Evolutionary conservation across 805 yeast species (phyloP), one percentile per base, ranked within the genome.

Genomic region (Ogataea nakhonphanomensis): DNA sequence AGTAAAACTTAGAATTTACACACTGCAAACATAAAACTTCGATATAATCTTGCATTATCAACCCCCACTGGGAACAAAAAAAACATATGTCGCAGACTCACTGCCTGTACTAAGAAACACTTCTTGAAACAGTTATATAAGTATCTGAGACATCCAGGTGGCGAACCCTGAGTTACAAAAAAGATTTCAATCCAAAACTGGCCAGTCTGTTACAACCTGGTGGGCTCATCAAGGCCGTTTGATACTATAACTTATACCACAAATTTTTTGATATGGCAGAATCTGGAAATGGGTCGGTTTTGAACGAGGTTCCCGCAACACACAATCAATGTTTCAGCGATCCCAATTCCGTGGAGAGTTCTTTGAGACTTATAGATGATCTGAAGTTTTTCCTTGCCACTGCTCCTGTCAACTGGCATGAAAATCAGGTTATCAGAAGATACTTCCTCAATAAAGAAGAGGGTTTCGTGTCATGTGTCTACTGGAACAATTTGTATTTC

Each of bases 351-450:
- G 48, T 46, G n/a, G 73, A 70, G 41, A 85, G 79, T 54, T 71
- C 84, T 9, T 61, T 82, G 35, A 66, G 81, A 39, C 65, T 79
- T 33, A 79, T 84, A 17, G 89, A 84, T 48, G 93, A 85, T 55
- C 64, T 90, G 50, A 87, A 88, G 66, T 83, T 83, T 64, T 91
- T 91, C 55, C 66, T 91, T 33, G 86, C 88, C 2, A 87, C 96
- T 0, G 98, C 98, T 0, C 98, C 99, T 0, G 91, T 93, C 4
- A 84, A 83, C 55, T 91, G 97, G 95, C 88, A 81, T 57, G 84
- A 80, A 44, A 81, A 83, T 51, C 96, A 91, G 59, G 81, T 87
- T 33, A 85, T 93, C 35, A 73, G 95, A 56, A 70, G 96, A 39
- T 91, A 87, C 61, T 84, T 81, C 57, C 65, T 91, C 35, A 89